Percentiles rank a stretch among this genome's conserved stretches.
These are phyloP conservation scores for Tillandsia fasciculata DNA, from an alignment of 176 grass and related monocot species.

Conservation along the genomic window DNA sequence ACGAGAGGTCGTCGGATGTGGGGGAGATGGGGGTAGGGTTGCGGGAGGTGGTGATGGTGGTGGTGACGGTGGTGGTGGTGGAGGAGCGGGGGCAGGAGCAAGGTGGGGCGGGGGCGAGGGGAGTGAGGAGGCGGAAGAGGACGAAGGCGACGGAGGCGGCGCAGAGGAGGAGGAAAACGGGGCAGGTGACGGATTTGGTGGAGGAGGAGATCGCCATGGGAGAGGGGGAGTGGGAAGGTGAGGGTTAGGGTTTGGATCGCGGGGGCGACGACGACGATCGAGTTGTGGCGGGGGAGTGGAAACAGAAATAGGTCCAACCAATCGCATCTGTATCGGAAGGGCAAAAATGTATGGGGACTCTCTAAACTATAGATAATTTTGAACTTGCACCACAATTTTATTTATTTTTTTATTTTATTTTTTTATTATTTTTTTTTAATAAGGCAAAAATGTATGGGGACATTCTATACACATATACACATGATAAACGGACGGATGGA, in stretches of 20 bases:
- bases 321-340: no score
- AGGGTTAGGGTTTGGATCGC: neutral
- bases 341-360: no score
- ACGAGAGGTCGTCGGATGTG: constrained; percentile 48
- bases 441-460: no score
- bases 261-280: no score
- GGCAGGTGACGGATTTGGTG: constrained; percentile 42
- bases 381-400: no score
- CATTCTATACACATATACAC: no score
- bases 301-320: no score
- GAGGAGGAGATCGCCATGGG: constrained; percentile 45
- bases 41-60: constrained; percentile 23
- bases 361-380: no score
- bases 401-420: no score
- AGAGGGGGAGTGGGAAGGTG: neutral
- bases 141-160: constrained; percentile 38
- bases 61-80: constrained; percentile 34
- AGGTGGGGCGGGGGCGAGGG: constrained; percentile 18
- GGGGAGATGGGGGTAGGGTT: constrained; percentile 34
- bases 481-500: no score
- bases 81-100: constrained; percentile 36
- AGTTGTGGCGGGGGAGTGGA: no score
- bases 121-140: constrained; percentile 39
- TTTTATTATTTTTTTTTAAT: no score
- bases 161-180: constrained; percentile 48